phyloP scores from a whole-genome alignment of 2,329 filamentous ascomycete species.

The Cytospora piceae region DNA sequence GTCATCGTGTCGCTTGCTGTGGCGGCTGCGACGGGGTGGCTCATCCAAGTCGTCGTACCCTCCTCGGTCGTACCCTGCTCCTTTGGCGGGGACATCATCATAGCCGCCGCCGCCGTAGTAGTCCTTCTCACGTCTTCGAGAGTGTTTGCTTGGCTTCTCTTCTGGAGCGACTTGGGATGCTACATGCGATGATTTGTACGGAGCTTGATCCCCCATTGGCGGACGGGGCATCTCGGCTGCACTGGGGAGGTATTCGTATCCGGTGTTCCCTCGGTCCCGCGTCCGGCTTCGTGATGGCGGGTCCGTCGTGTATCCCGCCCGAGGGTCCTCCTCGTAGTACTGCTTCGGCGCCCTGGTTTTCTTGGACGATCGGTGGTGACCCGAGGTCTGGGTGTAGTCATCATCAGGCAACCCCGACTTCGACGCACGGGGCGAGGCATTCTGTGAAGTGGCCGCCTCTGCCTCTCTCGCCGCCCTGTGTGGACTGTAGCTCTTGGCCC shows the following conservation, averaged over 20 bases:
- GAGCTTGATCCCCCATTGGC: slow-evolving; percentile 21
- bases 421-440: slow-evolving; percentile 17
- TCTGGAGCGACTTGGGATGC: neutral
- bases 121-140: slow-evolving; percentile 19
- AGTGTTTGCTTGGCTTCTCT: slow-evolving; percentile 22
- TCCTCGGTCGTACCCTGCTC: slow-evolving; percentile 8
- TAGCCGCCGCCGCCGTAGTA: slow-evolving; percentile 17
- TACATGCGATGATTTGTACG: slow-evolving; percentile 12
- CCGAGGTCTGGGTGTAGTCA: slow-evolving; percentile 6
- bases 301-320: slow-evolving; percentile 7
- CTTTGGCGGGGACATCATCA: neutral
- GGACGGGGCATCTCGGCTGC: slow-evolving; percentile 12
- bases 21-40: slow-evolving; percentile 17
- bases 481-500: slow-evolving; percentile 29
- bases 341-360: slow-evolving; percentile 15
- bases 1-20: slow-evolving; percentile 18
- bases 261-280: neutral
- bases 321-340: slow-evolving; percentile 21
- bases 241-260: slow-evolving; percentile 10
- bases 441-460: slow-evolving; percentile 1
- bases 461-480: slow-evolving; percentile 21
- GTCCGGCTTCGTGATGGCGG: slow-evolving; percentile 11
- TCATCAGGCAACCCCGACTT: slow-evolving; percentile 20
- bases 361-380: slow-evolving; percentile 5
- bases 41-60: slow-evolving; percentile 7